Conservation (phyloP, 768 basidiomycete genomes). For the Lepiota brunneoincarnata region DNA sequence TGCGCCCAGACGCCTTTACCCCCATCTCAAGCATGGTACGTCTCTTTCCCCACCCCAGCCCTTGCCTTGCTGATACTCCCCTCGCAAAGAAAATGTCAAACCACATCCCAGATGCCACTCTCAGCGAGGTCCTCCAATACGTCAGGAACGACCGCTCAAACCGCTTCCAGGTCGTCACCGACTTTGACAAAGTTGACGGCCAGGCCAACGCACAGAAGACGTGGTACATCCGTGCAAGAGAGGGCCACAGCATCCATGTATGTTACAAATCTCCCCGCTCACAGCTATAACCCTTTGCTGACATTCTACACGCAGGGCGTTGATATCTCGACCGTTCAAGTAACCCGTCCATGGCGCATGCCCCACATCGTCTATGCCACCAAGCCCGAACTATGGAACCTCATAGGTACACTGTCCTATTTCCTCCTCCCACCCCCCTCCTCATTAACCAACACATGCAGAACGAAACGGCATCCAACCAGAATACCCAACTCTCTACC, state of each 20-base stretch:
- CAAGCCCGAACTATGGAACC: slow-evolving; percentile 2
- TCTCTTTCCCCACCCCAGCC: not conserved
- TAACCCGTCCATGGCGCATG: not conserved
- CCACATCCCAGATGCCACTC: not conserved
- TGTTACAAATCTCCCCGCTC: not conserved
- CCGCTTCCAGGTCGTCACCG: not conserved
- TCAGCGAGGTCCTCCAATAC: not conserved
- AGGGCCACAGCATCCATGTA: slow-evolving; percentile 2
- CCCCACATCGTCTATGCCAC: not conserved
- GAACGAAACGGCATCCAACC: slow-evolving; percentile 2
- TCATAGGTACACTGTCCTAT: not conserved
- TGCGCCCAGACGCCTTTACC: slow-evolving; percentile 3
- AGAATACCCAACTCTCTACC: not conserved
- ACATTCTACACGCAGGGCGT: not conserved
- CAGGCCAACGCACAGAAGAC: not conserved
- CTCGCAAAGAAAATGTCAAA: not conserved
- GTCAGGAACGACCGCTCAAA: not conserved
- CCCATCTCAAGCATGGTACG: slow-evolving; percentile 1
- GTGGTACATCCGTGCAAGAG: not conserved
- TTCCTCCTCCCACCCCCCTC: not conserved
- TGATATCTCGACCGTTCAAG: not conserved
- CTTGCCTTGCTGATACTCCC: not conserved
- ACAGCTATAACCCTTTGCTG: not conserved
- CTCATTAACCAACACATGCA: not conserved
- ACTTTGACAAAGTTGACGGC: not conserved